Evolutionary conservation across 805 yeast species (phyloP).

Genomic region (Candida loeiensis): DNA sequence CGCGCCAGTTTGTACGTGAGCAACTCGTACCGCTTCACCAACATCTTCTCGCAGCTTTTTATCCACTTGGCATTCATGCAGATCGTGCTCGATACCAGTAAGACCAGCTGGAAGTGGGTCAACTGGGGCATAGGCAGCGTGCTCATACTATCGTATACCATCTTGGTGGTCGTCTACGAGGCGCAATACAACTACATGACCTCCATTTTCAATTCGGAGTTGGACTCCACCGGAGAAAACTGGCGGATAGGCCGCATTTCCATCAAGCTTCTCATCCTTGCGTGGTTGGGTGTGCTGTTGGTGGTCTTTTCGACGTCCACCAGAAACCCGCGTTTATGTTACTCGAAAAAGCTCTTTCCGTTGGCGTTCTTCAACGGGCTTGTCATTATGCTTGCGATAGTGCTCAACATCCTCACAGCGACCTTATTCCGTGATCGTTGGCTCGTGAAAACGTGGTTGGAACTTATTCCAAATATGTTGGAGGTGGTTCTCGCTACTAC

Average conservation of each 20-base stretch:
- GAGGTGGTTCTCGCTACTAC: slow-evolving; percentile 50
- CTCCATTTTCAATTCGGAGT: slow-evolving; percentile 11
- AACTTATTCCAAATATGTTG: slow-evolving; percentile 40
- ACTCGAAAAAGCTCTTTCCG: slow-evolving; percentile 44
- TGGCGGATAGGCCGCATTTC: slow-evolving; percentile 28
- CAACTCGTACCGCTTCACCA: slow-evolving; percentile 34
- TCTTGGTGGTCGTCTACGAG: slow-evolving; percentile 15
- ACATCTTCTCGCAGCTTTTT: slow-evolving; percentile 41
- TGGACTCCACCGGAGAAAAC: background rate
- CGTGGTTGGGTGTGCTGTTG: slow-evolving; percentile 34
- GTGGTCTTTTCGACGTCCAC: slow-evolving; percentile 34
- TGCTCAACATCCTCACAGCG: slow-evolving; percentile 23
- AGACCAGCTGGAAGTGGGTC: slow-evolving; percentile 23
- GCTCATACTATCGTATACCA: slow-evolving; percentile 16
- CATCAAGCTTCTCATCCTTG: slow-evolving; percentile 25
- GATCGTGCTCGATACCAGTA: slow-evolving; percentile 30
- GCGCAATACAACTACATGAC: slow-evolving; percentile 8
- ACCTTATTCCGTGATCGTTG: slow-evolving; percentile 28
- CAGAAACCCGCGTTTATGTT: slow-evolving; percentile 41
- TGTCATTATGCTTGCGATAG: slow-evolving; percentile 37
- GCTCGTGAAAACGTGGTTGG: slow-evolving; percentile 49
- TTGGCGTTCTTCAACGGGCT: slow-evolving; percentile 45
- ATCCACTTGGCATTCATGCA: slow-evolving; percentile 56
- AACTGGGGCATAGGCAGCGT: slow-evolving; percentile 22
- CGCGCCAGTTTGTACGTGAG: slow-evolving; percentile 35